These are phyloP conservation scores for Mycena rosella DNA, from an alignment of 768 basidiomycete species.

Conservation along the genomic window DNA sequence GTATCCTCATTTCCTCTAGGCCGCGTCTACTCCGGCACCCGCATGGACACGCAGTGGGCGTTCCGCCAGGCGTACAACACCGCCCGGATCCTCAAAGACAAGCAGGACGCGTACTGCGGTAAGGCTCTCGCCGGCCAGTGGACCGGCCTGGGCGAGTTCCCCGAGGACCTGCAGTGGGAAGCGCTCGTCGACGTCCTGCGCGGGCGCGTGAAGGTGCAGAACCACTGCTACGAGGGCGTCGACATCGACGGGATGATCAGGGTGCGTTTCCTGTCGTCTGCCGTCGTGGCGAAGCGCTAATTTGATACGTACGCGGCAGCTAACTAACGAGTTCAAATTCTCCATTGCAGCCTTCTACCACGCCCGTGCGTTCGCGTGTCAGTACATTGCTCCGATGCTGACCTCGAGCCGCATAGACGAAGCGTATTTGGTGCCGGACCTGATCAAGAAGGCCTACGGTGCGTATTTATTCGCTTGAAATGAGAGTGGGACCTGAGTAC, in stretches of 20 bases:
- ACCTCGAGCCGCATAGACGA: conserved; percentile 58
- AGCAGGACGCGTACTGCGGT: conserved; percentile 76
- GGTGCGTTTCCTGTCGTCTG: conserved; percentile 49
- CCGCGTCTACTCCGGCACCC: conserved; percentile 60
- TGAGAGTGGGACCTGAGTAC: conserved; percentile 3
- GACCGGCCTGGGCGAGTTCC: conserved; percentile 64
- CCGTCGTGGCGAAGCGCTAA: background rate
- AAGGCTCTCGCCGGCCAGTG: conserved; percentile 61
- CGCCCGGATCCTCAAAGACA: conserved; percentile 72
- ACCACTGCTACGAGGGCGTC: conserved; percentile 62
- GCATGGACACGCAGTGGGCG: conserved; percentile 76
- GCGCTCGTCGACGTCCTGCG: conserved; percentile 77
- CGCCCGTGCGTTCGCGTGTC: conserved; percentile 49
- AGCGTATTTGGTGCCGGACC: conserved; percentile 81
- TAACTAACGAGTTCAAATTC: conserved; percentile 88
- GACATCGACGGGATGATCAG: conserved; percentile 77
- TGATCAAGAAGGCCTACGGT: conserved; percentile 80
- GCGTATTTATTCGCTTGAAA: conserved; percentile 10
- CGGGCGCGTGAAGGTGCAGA: conserved; percentile 77
- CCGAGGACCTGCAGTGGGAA: conserved; percentile 79
- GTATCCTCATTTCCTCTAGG: background rate
- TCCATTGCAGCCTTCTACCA: conserved; percentile 83
- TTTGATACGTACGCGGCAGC: conserved; percentile 49
- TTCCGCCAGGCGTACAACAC: conserved; percentile 80
- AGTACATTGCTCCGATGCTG: background rate